phyloP scores from a whole-genome alignment of 2,329 filamentous ascomycete species.

The Fragosphaeria purpurea region DNA sequence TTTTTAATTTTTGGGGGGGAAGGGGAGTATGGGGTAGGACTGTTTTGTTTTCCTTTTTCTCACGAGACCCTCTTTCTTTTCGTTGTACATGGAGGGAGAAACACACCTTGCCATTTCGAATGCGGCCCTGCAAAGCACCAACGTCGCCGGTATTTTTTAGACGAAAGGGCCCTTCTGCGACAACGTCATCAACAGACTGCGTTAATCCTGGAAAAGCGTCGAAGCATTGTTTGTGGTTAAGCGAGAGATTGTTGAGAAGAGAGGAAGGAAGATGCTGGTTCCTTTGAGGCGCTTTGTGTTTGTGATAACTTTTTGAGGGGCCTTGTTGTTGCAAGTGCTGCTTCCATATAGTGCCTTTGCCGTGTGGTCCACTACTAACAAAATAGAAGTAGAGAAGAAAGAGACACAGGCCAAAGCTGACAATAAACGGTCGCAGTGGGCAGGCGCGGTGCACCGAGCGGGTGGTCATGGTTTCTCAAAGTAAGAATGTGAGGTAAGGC shows the following conservation, averaged over 20 bases:
- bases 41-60: neutral
- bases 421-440: slow-evolving; percentile 14
- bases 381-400: slow-evolving; percentile 18
- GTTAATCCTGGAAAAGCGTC: slow-evolving; percentile 36
- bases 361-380: slow-evolving; percentile 4
- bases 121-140: slow-evolving; percentile 33
- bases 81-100: no score
- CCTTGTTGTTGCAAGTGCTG: neutral
- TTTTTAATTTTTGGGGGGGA: no score
- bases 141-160: slow-evolving; percentile 26
- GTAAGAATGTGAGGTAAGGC: no score
- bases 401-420: slow-evolving; percentile 13
- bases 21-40: no score
- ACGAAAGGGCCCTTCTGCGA: slow-evolving; percentile 33
- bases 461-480: neutral
- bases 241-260: slow-evolving; percentile 24
- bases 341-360: neutral
- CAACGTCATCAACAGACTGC: slow-evolving; percentile 34
- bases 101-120: slow-evolving; percentile 30
- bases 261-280: neutral
- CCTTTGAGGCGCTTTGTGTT: neutral
- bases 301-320: no score
- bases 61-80: neutral
- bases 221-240: slow-evolving; percentile 33
- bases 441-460: neutral